Conservation (phyloP, 129 eudicot species). For the Artemisia annua region DNA sequence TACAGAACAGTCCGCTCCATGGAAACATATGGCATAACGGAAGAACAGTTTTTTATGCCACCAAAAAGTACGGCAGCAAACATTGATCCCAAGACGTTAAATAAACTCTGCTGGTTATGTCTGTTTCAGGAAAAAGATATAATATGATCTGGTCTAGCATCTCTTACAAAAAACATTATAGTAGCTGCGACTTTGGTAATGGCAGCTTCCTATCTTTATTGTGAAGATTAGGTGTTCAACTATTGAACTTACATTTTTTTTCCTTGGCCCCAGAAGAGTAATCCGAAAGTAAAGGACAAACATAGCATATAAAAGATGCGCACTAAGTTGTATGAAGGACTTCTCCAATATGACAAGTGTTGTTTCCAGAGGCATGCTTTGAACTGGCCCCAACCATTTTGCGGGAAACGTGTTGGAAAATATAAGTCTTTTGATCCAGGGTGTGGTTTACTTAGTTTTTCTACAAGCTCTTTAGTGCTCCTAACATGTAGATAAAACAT, state of each 20-base stretch:
- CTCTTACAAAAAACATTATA: background rate
- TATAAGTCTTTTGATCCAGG: conserved; percentile 38
- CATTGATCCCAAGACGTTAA: conserved; percentile 54
- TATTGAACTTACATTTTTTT: conserved; percentile 49
- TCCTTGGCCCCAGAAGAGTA: conserved; percentile 72
- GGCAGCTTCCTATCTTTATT: no score
- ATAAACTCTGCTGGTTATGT: conserved; percentile 51
- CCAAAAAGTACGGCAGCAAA: conserved; percentile 44
- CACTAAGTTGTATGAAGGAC: conserved; percentile 69
- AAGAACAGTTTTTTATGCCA: conserved; percentile 48
- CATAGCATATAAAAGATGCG: conserved; percentile 41
- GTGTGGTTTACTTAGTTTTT: conserved; percentile 31
- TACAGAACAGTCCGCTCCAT: conserved; percentile 56
- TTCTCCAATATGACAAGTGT: conserved; percentile 81
- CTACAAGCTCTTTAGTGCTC: conserved; percentile 40
- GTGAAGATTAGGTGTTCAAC: background rate
- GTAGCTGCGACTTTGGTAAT: no score
- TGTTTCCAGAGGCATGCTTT: conserved; percentile 84
- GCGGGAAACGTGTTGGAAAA: conserved; percentile 53
- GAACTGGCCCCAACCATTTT: conserved; percentile 66
- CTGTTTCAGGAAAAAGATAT: conserved; percentile 31
- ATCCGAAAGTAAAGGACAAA: conserved; percentile 45
- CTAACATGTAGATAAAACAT: conserved; percentile 18
- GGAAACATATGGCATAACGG: conserved; percentile 47
- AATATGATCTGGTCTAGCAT: background rate